Percentiles rank a stretch among this genome's conserved stretches.
These are phyloP conservation scores for Rutidosis leptorrhynchoides DNA, from an alignment of 129 eudicot genomes.

Conservation along the genomic window DNA sequence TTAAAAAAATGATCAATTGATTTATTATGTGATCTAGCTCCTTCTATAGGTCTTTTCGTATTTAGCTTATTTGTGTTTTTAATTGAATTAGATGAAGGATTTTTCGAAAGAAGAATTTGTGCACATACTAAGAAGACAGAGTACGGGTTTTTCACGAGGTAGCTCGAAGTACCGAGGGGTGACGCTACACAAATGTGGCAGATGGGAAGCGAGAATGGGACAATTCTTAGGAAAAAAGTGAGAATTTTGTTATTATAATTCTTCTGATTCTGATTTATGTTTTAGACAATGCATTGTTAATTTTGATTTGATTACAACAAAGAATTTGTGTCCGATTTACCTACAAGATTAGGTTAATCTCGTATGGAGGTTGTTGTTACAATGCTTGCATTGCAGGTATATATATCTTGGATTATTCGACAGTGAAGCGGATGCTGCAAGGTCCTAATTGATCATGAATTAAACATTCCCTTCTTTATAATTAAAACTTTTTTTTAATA, in stretches of 20 bases:
- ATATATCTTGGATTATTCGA: slow-evolving; percentile 81
- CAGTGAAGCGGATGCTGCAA: slow-evolving; percentile 81
- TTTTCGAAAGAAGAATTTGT: slow-evolving; percentile 79
- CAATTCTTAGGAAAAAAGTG: slow-evolving; percentile 84
- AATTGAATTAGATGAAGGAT: slow-evolving; percentile 52
- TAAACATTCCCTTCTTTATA: slow-evolving; percentile 28
- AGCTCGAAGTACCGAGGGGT: slow-evolving; percentile 81
- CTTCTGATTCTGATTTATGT: not conserved
- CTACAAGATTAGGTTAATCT: not conserved
- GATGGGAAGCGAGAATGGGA: slow-evolving; percentile 97
- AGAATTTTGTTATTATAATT: slow-evolving; percentile 23
- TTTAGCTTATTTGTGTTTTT: slow-evolving; percentile 8
- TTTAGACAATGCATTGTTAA: not conserved
- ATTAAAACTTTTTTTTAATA: slow-evolving; percentile 22
- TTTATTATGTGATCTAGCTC: not conserved
- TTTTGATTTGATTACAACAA: not conserved
- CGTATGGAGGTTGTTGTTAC: slow-evolving; percentile 38
- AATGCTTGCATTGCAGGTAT: slow-evolving; percentile 61
- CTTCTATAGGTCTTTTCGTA: not conserved
- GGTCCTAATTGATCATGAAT: slow-evolving; percentile 50
- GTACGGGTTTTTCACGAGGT: slow-evolving; percentile 77
- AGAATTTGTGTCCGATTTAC: slow-evolving; percentile 5
- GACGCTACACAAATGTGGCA: slow-evolving; percentile 80
- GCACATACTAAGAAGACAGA: slow-evolving; percentile 71
- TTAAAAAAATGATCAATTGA: too few relatives aligned